phyloP scores from a whole-genome alignment of 208 protist genomes.

The Angomonas deanei region DNA sequence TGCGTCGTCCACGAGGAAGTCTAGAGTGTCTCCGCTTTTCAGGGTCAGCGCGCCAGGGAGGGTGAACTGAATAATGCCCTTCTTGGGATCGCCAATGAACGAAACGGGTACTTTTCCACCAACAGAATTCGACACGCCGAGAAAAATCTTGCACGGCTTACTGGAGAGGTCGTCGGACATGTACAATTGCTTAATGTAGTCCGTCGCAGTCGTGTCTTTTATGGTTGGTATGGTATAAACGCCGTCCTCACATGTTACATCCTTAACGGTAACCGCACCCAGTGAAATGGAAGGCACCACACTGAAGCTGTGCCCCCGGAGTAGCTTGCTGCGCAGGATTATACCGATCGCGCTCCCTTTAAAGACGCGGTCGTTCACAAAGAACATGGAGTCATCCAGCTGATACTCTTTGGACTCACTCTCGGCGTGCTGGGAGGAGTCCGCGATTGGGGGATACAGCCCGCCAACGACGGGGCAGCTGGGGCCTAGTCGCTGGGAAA shows the following conservation, averaged over 20 bases:
- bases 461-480: slow-evolving; percentile 57
- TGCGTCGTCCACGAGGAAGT: slow-evolving; percentile 76
- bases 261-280: slow-evolving; percentile 25
- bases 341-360: slow-evolving; percentile 68
- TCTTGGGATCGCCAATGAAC: slow-evolving; percentile 64
- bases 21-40: slow-evolving; percentile 20
- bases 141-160: slow-evolving; percentile 59
- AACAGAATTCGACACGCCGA: slow-evolving; percentile 33
- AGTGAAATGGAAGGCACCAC: slow-evolving; percentile 76
- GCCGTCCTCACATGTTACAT: slow-evolving; percentile 30
- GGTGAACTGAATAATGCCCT: slow-evolving; percentile 31
- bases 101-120: slow-evolving; percentile 39
- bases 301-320: slow-evolving; percentile 52
- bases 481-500: slow-evolving; percentile 29
- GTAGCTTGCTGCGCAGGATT: slow-evolving; percentile 58
- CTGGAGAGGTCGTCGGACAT: slow-evolving; percentile 39
- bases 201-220: slow-evolving; percentile 38
- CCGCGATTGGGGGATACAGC: slow-evolving; percentile 58
- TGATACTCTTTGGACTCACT: slow-evolving; percentile 11
- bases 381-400: slow-evolving; percentile 75
- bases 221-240: slow-evolving; percentile 41
- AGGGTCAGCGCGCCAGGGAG: slow-evolving; percentile 32
- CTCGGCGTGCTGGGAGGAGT: slow-evolving; percentile 5
- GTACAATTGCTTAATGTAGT: slow-evolving; percentile 64
- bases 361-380: slow-evolving; percentile 77